These are phyloP conservation scores for Batkoa obscura DNA, from an alignment of 371 early-diverging fungal genomes.

Conservation along the genomic window DNA sequence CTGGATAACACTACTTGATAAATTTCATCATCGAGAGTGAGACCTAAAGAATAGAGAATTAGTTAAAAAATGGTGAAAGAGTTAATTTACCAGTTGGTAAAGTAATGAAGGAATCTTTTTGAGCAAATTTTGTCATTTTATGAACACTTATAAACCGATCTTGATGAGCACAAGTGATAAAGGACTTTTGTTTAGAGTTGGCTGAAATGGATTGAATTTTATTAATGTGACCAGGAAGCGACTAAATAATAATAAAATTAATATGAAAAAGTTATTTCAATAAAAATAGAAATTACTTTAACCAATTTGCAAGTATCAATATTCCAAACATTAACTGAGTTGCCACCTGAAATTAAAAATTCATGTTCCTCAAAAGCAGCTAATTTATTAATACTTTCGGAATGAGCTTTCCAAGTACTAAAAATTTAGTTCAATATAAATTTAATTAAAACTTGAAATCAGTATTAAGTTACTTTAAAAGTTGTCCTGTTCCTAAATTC, in stretches of 20 bases:
- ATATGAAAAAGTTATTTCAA: neutral
- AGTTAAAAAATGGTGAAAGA: neutral
- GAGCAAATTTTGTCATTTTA: neutral
- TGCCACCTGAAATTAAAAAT: neutral
- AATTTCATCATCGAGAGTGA: constrained; percentile 2
- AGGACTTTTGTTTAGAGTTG: neutral
- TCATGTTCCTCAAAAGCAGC: neutral
- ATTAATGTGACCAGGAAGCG: neutral
- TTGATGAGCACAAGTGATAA: neutral
- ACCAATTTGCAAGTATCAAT: neutral
- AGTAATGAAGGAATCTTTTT: neutral
- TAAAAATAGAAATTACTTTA: neutral
- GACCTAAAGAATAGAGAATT: neutral
- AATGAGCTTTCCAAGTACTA: neutral
- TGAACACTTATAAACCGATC: neutral
- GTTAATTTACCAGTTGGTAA: neutral
- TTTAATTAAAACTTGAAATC: neutral
- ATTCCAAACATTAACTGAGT: constrained; percentile 1
- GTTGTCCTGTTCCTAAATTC: neutral
- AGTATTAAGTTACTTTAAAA: neutral
- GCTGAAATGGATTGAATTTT: neutral
- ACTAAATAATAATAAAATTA: neutral
- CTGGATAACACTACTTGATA: neutral
- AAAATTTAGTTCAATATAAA: neutral
- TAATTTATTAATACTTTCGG: neutral